phyloP scores from a whole-genome alignment of 2,329 filamentous ascomycete species.

The Anthostomella pinea region DNA sequence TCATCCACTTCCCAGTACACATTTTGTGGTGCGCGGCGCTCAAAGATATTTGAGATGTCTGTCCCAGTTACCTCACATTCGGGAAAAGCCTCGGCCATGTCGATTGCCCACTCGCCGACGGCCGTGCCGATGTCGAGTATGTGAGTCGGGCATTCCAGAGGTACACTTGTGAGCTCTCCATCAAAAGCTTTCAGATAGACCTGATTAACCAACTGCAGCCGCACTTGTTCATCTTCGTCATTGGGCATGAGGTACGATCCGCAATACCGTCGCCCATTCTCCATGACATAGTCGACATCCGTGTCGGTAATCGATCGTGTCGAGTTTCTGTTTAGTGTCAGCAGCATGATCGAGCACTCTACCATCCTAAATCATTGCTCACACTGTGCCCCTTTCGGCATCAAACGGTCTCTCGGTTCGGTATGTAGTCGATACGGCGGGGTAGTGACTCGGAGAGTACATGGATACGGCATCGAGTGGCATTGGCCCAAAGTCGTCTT shows the following conservation, averaged over 20 bases:
- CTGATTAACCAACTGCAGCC: constrained; percentile 60
- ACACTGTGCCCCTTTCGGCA: constrained; percentile 36
- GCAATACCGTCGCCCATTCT: constrained; percentile 63
- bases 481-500: constrained; percentile 21
- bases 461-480: constrained; percentile 41
- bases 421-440: constrained; percentile 34
- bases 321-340: constrained; percentile 28
- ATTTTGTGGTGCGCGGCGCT: constrained; percentile 55
- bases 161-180: constrained; percentile 43
- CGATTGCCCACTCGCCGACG: constrained; percentile 51
- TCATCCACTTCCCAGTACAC: constrained; percentile 60
- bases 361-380: constrained; percentile 23
- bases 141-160: constrained; percentile 38
- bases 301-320: constrained; percentile 48
- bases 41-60: constrained; percentile 58
- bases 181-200: constrained; percentile 55
- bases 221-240: constrained; percentile 62
- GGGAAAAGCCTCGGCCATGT: constrained; percentile 53
- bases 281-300: constrained; percentile 55
- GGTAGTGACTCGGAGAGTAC: constrained; percentile 42
- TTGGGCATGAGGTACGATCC: constrained; percentile 64
- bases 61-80: constrained; percentile 56
- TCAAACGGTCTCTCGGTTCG: constrained; percentile 33
- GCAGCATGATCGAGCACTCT: constrained; percentile 1
- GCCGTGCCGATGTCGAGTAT: constrained; percentile 61